Conservation (phyloP, 345 rosid species). For the Fremontodendron californicum region DNA sequence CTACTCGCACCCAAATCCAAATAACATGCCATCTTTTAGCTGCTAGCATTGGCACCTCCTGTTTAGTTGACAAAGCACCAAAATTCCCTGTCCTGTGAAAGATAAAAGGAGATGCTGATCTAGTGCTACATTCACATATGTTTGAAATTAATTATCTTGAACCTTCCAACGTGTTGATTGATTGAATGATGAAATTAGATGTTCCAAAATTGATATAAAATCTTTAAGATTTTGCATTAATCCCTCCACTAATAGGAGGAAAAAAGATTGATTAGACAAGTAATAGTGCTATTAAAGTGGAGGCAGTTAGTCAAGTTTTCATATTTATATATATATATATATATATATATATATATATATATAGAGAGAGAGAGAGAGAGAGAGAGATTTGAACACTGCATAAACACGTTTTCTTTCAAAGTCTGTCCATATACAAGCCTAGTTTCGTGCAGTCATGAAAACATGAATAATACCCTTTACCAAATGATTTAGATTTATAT, state of each 20-base stretch:
- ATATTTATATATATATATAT: too few relatives aligned
- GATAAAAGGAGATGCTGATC: background rate
- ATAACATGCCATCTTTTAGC: background rate
- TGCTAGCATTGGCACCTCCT: constrained; percentile 20
- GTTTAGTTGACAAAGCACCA: constrained; percentile 10
- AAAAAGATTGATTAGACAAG: constrained; percentile 16
- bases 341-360: too few relatives aligned
- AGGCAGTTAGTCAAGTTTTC: constrained; percentile 11
- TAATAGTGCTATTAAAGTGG: constrained; percentile 14
- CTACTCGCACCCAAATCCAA: too few relatives aligned
- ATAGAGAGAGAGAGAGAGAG: too few relatives aligned
- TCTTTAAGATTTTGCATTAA: constrained; percentile 15
- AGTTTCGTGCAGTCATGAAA: constrained; percentile 8
- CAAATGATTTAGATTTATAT: background rate
- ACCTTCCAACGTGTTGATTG: constrained; percentile 19
- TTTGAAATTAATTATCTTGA: constrained; percentile 21
- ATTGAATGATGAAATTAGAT: constrained; percentile 15
- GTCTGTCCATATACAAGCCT: constrained; percentile 9
- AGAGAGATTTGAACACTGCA: background rate
- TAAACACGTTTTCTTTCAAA: constrained; percentile 4
- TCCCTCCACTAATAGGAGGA: constrained; percentile 21
- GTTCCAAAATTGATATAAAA: constrained; percentile 12
- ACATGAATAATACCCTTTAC: background rate
- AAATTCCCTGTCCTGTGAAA: background rate
- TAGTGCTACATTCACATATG: constrained; percentile 15